A percentile compares a stretch with the other conserved stretches of the same genome.
phyloP scores from a whole-genome alignment of 1,284 basidiomycete genomes.

The Athelia psychrophila region DNA sequence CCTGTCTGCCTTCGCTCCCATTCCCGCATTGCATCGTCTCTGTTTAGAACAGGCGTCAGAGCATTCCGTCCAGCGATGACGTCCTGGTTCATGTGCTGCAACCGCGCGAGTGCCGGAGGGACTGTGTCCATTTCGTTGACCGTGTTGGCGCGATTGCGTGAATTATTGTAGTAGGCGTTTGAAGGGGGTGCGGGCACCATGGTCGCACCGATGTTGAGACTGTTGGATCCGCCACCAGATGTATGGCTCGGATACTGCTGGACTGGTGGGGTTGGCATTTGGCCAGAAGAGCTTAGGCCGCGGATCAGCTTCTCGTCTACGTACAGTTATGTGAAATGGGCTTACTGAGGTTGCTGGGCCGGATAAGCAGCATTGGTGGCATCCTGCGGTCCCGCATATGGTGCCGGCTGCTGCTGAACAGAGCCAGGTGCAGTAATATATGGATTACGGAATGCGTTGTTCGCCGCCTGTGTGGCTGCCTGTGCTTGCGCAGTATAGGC shows the following conservation, averaged over 20 bases:
- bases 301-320: slow-evolving; percentile 32
- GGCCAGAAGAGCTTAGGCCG: slow-evolving; percentile 50
- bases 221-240: slow-evolving; percentile 17
- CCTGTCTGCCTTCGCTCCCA: slow-evolving; percentile 83
- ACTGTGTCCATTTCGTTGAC: slow-evolving; percentile 89
- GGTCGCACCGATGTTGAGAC: slow-evolving; percentile 29
- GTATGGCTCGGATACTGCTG: slow-evolving; percentile 41
- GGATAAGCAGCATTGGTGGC: slow-evolving; percentile 21
- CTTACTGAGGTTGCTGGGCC: slow-evolving; percentile 31
- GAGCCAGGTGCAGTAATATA: slow-evolving; percentile 50
- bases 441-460: slow-evolving; percentile 67
- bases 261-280: slow-evolving; percentile 34
- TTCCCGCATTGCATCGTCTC: slow-evolving; percentile 87
- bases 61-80: slow-evolving; percentile 79
- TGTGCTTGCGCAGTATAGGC: slow-evolving; percentile 85
- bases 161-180: slow-evolving; percentile 67
- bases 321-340: slow-evolving; percentile 28
- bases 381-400: slow-evolving; percentile 25
- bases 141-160: slow-evolving; percentile 81
- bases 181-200: slow-evolving; percentile 54
- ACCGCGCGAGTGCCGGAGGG: slow-evolving; percentile 85
- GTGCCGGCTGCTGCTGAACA: slow-evolving; percentile 20
- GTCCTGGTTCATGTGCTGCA: slow-evolving; percentile 88
- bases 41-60: slow-evolving; percentile 84
- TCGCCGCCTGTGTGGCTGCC: slow-evolving; percentile 63